These are phyloP conservation scores for Cystofilobasidium bisporidii DNA, from an alignment of 768 basidiomycete species.

Conservation along the genomic window DNA sequence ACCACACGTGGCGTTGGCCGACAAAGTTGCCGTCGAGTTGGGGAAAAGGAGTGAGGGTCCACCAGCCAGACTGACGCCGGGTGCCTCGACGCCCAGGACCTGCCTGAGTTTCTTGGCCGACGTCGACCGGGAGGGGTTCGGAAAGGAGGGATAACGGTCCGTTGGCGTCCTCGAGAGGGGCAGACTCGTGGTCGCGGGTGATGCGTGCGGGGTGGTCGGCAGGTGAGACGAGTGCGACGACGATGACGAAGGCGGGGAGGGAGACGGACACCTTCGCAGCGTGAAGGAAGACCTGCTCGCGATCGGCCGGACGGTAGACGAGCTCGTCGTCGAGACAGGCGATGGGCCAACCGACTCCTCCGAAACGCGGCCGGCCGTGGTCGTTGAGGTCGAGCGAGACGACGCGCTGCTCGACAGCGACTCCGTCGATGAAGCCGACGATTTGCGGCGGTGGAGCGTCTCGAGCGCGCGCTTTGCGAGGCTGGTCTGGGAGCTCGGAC, in stretches of 20 bases:
- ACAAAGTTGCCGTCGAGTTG: no score
- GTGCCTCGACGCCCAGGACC: not conserved
- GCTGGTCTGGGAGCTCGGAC: slow-evolving; percentile 98
- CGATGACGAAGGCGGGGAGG: not conserved
- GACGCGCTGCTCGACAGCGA: slow-evolving; percentile 89
- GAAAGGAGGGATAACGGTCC: no score
- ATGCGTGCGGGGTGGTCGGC: no score
- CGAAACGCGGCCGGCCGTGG: no score
- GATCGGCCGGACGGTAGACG: not conserved
- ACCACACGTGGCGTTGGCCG: no score
- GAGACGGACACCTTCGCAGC: no score
- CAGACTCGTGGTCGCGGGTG: no score
- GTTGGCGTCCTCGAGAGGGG: no score
- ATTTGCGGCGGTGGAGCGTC: slow-evolving; percentile 85
- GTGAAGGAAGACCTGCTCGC: no score
- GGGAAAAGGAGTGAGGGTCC: no score
- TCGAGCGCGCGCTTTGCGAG: slow-evolving; percentile 54
- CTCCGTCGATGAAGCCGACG: slow-evolving; percentile 81
- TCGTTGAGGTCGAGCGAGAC: slow-evolving; percentile 55
- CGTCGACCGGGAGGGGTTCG: not conserved
- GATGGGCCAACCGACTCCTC: not conserved
- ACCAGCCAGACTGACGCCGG: not conserved
- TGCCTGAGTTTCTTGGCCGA: not conserved
- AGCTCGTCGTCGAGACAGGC: not conserved
- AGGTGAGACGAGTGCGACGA: not conserved